Conservation (phyloP, 139 green algal species). For the Coelastrella sp. region DNA sequence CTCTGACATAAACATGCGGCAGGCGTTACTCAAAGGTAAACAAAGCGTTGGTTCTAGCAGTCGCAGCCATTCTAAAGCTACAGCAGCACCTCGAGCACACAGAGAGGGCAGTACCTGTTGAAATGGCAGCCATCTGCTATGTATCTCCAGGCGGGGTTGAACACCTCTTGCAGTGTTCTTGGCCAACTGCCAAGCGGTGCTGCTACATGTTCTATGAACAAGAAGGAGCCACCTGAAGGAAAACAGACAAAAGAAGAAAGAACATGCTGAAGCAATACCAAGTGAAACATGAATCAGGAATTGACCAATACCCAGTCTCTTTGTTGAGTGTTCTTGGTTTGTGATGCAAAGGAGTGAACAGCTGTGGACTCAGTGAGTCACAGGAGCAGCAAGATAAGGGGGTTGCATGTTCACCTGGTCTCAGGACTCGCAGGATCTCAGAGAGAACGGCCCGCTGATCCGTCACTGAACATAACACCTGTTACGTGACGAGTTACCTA, state of each 20-base stretch:
- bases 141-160: constrained; percentile 16
- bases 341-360: too few species aligned
- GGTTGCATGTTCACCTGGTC: constrained; percentile 27
- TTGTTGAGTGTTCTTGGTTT: too few species aligned
- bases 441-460: constrained; percentile 55
- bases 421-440: constrained; percentile 70
- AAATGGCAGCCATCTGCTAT: constrained; percentile 36
- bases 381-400: too few species aligned
- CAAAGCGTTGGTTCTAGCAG: too few species aligned
- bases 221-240: constrained; percentile 57
- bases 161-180: constrained; percentile 19
- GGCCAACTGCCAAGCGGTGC: constrained; percentile 30
- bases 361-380: too few species aligned
- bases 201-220: constrained; percentile 81
- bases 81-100: too few species aligned
- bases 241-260: too few species aligned
- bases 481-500: too few species aligned
- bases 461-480: constrained; percentile 75
- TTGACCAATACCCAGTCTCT: too few species aligned
- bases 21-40: too few species aligned
- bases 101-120: not conserved
- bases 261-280: not conserved
- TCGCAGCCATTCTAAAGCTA: not conserved
- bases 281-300: too few species aligned
- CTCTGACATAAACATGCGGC: too few species aligned